Base-by-base conservation (phyloP, 208 protist genomes). In the Herpetomonas muscarum region DNA sequence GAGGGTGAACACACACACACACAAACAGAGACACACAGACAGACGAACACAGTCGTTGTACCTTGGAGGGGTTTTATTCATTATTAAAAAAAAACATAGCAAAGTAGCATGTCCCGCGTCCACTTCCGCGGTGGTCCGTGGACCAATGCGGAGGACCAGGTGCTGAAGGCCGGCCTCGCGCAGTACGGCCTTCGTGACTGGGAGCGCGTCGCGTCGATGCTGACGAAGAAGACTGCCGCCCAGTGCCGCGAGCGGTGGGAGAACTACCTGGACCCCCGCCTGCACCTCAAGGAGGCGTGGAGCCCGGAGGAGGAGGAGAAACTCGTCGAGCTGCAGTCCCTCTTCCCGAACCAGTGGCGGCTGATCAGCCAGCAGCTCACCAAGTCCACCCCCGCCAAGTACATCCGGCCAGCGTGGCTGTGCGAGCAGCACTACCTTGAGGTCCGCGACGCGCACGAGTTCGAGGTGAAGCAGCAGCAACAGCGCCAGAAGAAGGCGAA, bases 61-160 rank as follows among this genome's bases (percentile, higher is more conserved):
- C 13, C 34, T 39, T 39, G 34, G 34, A 6, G 6, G 6, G 9
- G 9, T 13, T 39, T 39, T 13, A 6, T 13, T 39, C 9, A 6
- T 6, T 47, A 6, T 24, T 12, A 7, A 13, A 30, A 3, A 1
- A n/a, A n/a, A n/a, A n/a, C n/a, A n/a, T n/a, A n/a, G n/a, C n/a
- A n/a, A n/a, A n/a, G n/a, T n/a, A n/a, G n/a, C 13, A 94, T 91
- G 85, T 96, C 93, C 64, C 79, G 92, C 26, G 71, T 98, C 12
- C 87, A 92, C 42, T 89, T 98, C 59, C 98, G 98, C 55, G 98
- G 98, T 31, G 98, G 98, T 30, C 85, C 99, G 44, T 99, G 99
- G 99, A 99, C 98, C 51, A 99, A 99, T 79, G 95, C 93, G 29
- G 98, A 99, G 78, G 99, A 99, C 96, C 96, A 99, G 72, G 97